A percentile compares a stretch with the other conserved stretches of the same genome.
phyloP scores from a whole-genome alignment of 139 green algal species.

The Raphidocelis subcapitata region DNA sequence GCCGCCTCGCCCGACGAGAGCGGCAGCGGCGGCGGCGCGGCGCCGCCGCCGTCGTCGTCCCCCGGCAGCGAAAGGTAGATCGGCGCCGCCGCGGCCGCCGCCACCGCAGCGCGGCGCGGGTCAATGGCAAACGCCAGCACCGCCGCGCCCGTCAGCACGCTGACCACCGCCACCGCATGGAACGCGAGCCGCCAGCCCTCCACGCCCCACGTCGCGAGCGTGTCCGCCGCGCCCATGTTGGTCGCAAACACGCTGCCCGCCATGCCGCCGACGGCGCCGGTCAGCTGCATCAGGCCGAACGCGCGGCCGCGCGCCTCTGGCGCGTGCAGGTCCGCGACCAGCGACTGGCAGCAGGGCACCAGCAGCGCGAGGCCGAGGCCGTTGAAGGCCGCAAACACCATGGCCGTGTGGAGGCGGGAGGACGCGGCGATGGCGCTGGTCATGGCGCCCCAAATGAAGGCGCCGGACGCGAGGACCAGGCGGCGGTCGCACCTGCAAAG shows the following conservation, averaged over 20 bases:
- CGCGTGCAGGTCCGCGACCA: slow-evolving; percentile 71
- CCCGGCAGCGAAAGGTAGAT: too few relatives aligned
- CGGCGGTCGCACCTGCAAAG: slow-evolving; percentile 41
- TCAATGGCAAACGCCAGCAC: too few relatives aligned
- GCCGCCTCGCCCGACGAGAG: too few relatives aligned
- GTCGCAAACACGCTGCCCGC: slow-evolving; percentile 68
- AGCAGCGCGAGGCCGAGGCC: slow-evolving; percentile 73
- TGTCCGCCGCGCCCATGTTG: slow-evolving; percentile 51
- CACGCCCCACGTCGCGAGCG: slow-evolving; percentile 24
- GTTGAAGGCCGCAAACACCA: slow-evolving; percentile 64
- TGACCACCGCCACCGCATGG: slow-evolving; percentile 47
- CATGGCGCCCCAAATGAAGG: slow-evolving; percentile 73
- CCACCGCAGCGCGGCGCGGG: too few relatives aligned
- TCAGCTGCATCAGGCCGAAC: slow-evolving; percentile 69
- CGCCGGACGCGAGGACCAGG: slow-evolving; percentile 59
- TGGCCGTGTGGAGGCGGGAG: slow-evolving; percentile 46
- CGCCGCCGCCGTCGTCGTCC: not conserved
- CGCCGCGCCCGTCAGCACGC: slow-evolving; percentile 31
- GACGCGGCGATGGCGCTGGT: slow-evolving; percentile 58
- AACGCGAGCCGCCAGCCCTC: slow-evolving; percentile 76
- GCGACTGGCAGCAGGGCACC: slow-evolving; percentile 61
- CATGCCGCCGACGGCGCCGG: slow-evolving; percentile 50
- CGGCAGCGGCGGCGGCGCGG: not conserved
- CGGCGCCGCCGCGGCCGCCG: too few relatives aligned
- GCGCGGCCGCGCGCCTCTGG: slow-evolving; percentile 55